phyloP scores from a whole-genome alignment of 2,329 filamentous ascomycete species.

The Claviceps arundinis region DNA sequence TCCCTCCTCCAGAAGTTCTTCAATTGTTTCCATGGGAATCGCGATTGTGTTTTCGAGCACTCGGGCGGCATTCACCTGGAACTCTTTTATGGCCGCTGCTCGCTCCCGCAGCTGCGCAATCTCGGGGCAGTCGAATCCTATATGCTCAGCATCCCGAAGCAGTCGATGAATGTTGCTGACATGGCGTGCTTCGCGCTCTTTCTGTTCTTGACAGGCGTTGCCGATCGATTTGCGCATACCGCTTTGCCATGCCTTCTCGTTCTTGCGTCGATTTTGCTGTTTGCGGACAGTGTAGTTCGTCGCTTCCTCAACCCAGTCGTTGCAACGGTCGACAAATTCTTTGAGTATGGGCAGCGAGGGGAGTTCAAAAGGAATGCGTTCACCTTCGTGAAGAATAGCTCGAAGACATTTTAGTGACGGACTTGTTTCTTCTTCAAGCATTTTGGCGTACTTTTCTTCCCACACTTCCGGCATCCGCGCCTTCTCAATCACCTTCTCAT shows the following conservation, averaged over 20 bases:
- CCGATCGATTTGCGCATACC: constrained; percentile 56
- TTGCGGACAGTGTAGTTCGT: constrained; percentile 94
- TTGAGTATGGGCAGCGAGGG: constrained; percentile 69
- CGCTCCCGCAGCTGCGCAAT: constrained; percentile 77
- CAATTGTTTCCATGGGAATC: constrained; percentile 59
- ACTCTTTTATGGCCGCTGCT: constrained; percentile 69
- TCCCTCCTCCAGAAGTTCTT: constrained; percentile 82
- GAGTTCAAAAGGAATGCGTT: constrained; percentile 86
- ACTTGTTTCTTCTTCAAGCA: constrained; percentile 70
- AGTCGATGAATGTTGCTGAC: constrained; percentile 80
- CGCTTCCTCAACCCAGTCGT: constrained; percentile 95
- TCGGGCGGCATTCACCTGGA: constrained; percentile 61
- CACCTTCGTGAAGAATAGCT: constrained; percentile 77
- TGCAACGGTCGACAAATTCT: constrained; percentile 88
- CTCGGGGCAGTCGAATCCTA: constrained; percentile 89
- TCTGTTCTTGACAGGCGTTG: constrained; percentile 47
- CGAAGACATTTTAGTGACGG: constrained; percentile 80
- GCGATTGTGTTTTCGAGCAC: constrained; percentile 54
- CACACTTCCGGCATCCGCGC: constrained; percentile 75
- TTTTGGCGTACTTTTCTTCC: constrained; percentile 78
- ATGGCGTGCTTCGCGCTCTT: constrained; percentile 75
- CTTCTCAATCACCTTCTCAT: constrained; percentile 73
- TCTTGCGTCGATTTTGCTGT: constrained; percentile 93
- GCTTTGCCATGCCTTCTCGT: constrained; percentile 73
- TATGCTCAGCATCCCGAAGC: constrained; percentile 67